Evolutionary conservation across 768 basidiomycete species (phyloP).

Genomic region (Leccinum uliginosum): DNA sequence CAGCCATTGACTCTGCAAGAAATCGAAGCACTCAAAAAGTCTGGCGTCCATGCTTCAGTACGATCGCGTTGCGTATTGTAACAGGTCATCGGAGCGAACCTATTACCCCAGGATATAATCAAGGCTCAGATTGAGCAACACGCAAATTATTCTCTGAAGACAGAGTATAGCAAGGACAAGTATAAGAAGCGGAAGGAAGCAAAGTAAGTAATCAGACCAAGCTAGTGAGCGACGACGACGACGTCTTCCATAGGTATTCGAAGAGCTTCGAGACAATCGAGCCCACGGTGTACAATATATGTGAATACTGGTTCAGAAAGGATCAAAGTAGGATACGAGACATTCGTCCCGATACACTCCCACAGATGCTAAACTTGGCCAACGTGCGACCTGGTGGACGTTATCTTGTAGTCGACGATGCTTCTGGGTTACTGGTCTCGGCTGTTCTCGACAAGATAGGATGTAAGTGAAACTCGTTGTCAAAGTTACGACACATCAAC

Average conservation of each 20-base stretch:
- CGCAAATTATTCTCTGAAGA: constrained; percentile 88
- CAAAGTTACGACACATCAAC: background rate
- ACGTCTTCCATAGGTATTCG: constrained; percentile 56
- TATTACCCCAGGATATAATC: constrained; percentile 78
- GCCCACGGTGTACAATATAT: constrained; percentile 82
- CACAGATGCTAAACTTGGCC: constrained; percentile 81
- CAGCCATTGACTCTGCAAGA: constrained; percentile 82
- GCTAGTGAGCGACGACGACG: background rate
- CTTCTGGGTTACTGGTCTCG: constrained; percentile 82
- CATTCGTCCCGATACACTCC: constrained; percentile 81
- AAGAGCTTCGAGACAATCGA: constrained; percentile 85
- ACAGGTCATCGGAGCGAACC: constrained; percentile 6
- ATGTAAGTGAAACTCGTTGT: constrained; percentile 39
- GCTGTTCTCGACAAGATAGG: constrained; percentile 85
- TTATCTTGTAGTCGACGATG: constrained; percentile 88
- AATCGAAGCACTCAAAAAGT: constrained; percentile 77
- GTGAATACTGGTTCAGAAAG: constrained; percentile 85
- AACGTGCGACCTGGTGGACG: constrained; percentile 84
- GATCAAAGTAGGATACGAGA: constrained; percentile 79
- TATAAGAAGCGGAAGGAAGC: constrained; percentile 96
- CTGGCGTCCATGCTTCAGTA: constrained; percentile 77
- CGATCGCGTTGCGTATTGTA: constrained; percentile 19
- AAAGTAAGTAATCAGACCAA: constrained; percentile 55
- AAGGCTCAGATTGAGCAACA: constrained; percentile 91
- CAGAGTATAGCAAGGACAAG: constrained; percentile 98